Evolutionary conservation across 2,329 filamentous ascomycete species (phyloP).

Genomic region (Chrysoporthe austroafricana): DNA sequence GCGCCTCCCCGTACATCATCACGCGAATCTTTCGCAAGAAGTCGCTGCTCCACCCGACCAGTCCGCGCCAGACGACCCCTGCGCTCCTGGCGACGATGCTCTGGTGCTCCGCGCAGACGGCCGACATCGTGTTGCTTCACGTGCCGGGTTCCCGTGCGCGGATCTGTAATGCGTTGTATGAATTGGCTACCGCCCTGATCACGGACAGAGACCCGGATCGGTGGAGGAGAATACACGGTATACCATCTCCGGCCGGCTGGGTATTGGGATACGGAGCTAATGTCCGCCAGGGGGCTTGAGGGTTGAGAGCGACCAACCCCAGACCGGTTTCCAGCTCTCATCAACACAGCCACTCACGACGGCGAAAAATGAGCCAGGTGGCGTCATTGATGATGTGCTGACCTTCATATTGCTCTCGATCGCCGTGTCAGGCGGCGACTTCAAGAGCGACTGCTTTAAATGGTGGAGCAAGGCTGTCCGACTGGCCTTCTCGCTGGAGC

Average conservation of each 20-base stretch:
- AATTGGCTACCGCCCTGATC: conserved; percentile 41
- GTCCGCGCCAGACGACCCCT: conserved; percentile 46
- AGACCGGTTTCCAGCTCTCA: conserved; percentile 32
- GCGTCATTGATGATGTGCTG: conserved; percentile 47
- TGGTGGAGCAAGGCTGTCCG: conserved; percentile 51
- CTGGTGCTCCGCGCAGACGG: conserved; percentile 52
- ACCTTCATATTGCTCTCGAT: conserved; percentile 50
- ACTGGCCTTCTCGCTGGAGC: conserved; percentile 43
- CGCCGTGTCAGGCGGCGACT: conserved; percentile 51
- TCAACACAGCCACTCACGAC: conserved; percentile 37
- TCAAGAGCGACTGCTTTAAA: conserved; percentile 51
- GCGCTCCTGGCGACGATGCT: conserved; percentile 52
- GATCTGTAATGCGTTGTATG: conserved; percentile 44
- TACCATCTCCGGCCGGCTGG: neutral
- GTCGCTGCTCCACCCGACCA: conserved; percentile 45
- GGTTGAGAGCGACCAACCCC: conserved; percentile 38
- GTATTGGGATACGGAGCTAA: neutral
- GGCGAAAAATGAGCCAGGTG: conserved; percentile 40
- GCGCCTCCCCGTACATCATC: conserved; percentile 52
- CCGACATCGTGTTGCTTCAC: conserved; percentile 48
- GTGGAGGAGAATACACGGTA: conserved; percentile 43
- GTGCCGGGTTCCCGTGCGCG: conserved; percentile 45
- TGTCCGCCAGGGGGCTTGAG: conserved; percentile 37
- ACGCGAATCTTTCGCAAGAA: conserved; percentile 50
- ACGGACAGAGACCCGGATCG: conserved; percentile 42